Base-by-base conservation (phyloP, 2,329 filamentous ascomycete genomes). In the Beauveria caledonica region DNA sequence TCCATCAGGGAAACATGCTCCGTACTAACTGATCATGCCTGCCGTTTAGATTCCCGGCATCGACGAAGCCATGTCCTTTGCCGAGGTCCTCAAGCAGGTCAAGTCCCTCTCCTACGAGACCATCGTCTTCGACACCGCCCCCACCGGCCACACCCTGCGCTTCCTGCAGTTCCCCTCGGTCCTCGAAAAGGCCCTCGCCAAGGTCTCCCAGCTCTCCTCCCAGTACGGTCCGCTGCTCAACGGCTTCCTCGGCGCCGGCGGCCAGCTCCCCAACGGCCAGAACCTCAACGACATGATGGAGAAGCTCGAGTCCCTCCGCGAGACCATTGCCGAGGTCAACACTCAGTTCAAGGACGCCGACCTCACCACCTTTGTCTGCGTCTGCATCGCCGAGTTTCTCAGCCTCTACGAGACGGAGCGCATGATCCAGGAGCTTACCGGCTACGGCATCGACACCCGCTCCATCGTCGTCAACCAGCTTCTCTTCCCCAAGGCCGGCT, bases 61-160 rank as follows among this genome's bases (percentile, higher is more conserved):
- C 64, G 94, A 99, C 73, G 94, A 99, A 77, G 94, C 94, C 74
- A 99, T 99, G 94, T 97, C 92, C 61, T 99, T 99, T 72, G 94
- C 94, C 73, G 94, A 99, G 79, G 94, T 99, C 65, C 84, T 99
- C 70, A 99, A 99, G 77, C 94, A 99, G 77, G 94, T 99, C 78
- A 97, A 97, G 78, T 96, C 91, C 45, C 89, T 97, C 72, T 96
- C 92, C 54, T 99, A 99, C 83, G 94, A 97, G 75, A 91, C 93
- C 70, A 97, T 99, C 78, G 90, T 99, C 75, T 99, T 99, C 83
- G 94, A 99, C 76, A 99, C 94, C 39, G 94, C 94, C 3, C 94
- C 94, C 17, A 99, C 94, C 17, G 94, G 94, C 67, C 94, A 99
- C 82, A 99, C 94, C 1, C 87, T 99, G 63, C 93, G 94, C 69